These are phyloP conservation scores for Torulaspora delbrueckii DNA, from an alignment of 805 yeast genomes.

Conservation along the genomic window DNA sequence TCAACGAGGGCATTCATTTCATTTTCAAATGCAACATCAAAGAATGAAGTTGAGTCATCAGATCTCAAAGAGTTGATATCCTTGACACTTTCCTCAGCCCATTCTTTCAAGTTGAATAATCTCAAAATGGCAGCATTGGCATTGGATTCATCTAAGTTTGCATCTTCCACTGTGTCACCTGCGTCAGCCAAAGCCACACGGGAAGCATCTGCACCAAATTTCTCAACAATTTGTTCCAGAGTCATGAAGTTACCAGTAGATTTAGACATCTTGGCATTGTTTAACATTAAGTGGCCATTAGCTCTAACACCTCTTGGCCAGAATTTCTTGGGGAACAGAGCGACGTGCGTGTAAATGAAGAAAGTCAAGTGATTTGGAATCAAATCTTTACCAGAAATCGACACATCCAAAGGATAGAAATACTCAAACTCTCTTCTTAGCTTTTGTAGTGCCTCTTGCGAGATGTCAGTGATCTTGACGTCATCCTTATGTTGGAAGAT, in stretches of 20 bases:
- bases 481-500: conserved; percentile 70
- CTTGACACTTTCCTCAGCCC: conserved; percentile 78
- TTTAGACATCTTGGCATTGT: conserved; percentile 97
- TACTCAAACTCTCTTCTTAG: conserved; percentile 94
- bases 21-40: conserved; percentile 85
- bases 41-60: conserved; percentile 54
- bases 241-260: conserved; percentile 97
- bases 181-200: conserved; percentile 98
- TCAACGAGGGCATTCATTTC: conserved; percentile 83
- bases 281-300: conserved; percentile 91
- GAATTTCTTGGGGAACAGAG: conserved; percentile 80
- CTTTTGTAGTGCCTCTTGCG: conserved; percentile 57
- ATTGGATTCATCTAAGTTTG: conserved; percentile 92
- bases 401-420: conserved; percentile 90
- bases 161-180: conserved; percentile 96
- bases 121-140: conserved; percentile 98
- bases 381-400: conserved; percentile 94
- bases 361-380: conserved; percentile 96
- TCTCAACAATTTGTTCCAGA: conserved; percentile 71
- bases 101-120: conserved; percentile 84
- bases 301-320: conserved; percentile 96
- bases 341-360: conserved; percentile 88
- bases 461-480: conserved; percentile 51
- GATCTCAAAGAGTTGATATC: conserved; percentile 51
- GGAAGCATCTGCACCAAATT: conserved; percentile 96